Evolutionary conservation across 345 rosid species (phyloP).

Genomic region (Arabidopsis suecica): DNA sequence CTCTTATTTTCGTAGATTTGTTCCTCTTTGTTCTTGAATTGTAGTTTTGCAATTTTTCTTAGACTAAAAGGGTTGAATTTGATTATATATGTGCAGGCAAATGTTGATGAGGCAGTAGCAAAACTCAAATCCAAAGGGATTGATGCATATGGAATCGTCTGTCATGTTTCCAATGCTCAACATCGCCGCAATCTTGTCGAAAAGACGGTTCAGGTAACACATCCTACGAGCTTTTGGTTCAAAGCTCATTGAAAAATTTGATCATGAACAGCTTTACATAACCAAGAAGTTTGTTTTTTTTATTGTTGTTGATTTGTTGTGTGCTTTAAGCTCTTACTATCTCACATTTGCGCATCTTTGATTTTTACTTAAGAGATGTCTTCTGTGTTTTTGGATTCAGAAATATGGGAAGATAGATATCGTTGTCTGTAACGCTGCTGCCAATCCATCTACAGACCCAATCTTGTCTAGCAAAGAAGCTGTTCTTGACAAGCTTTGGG

Average conservation of each 20-base stretch:
- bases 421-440: conserved; percentile 79
- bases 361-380: neutral
- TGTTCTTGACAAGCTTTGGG: conserved; percentile 87
- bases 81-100: conserved; percentile 54
- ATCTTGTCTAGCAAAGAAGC: conserved; percentile 68
- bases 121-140: conserved; percentile 73
- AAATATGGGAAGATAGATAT: conserved; percentile 82
- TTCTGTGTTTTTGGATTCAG: conserved; percentile 48
- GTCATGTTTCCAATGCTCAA: conserved; percentile 78
- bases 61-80: neutral
- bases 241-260: no score
- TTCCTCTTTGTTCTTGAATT: no score
- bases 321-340: neutral
- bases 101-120: conserved; percentile 81
- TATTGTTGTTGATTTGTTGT: neutral
- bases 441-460: conserved; percentile 70
- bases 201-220: conserved; percentile 68
- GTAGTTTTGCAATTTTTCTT: neutral
- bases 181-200: conserved; percentile 77
- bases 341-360: neutral
- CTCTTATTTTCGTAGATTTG: no score
- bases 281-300: neutral
- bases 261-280: neutral
- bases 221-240: neutral
- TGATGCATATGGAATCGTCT: conserved; percentile 77